phyloP scores from a whole-genome alignment of 2,329 filamentous ascomycete species.

The Penicillium sp. region DNA sequence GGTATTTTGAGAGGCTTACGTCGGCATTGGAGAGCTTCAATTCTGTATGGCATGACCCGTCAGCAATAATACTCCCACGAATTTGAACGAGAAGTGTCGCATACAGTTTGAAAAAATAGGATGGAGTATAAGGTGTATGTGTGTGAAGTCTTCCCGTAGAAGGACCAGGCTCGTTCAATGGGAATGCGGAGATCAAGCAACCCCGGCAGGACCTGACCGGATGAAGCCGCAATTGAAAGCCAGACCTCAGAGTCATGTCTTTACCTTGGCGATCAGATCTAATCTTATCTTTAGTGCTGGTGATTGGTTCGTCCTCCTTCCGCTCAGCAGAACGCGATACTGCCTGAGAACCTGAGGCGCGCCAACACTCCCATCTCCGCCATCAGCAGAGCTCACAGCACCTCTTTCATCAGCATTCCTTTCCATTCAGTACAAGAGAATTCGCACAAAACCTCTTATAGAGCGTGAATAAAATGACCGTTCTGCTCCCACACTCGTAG shows the following conservation, averaged over 20 bases:
- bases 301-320: slow-evolving; percentile 33
- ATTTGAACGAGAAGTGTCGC: not conserved
- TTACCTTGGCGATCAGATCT: slow-evolving; percentile 41
- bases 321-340: slow-evolving; percentile 10
- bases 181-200: slow-evolving; percentile 6
- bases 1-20: slow-evolving; percentile 6
- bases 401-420: slow-evolving; percentile 14
- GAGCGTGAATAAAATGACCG: slow-evolving; percentile 27
- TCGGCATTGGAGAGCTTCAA: slow-evolving; percentile 19
- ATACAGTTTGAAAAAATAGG: not conserved
- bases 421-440: slow-evolving; percentile 8
- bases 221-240: slow-evolving; percentile 14
- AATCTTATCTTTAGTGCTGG: slow-evolving; percentile 42
- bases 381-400: slow-evolving; percentile 13
- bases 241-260: slow-evolving; percentile 23
- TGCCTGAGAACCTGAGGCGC: slow-evolving; percentile 16
- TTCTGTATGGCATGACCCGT: slow-evolving; percentile 11
- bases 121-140: not conserved
- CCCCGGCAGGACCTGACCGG: slow-evolving; percentile 2
- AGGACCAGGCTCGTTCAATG: slow-evolving; percentile 21
- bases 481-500: slow-evolving; percentile 25
- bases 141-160: not conserved
- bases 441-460: slow-evolving; percentile 5
- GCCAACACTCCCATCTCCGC: slow-evolving; percentile 8
- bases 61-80: not conserved